A percentile compares a stretch with the other conserved stretches of the same genome.
Evolutionary conservation across 2,329 filamentous ascomycete genomes (phyloP).

Genomic region (Sarocladium kiliense): DNA sequence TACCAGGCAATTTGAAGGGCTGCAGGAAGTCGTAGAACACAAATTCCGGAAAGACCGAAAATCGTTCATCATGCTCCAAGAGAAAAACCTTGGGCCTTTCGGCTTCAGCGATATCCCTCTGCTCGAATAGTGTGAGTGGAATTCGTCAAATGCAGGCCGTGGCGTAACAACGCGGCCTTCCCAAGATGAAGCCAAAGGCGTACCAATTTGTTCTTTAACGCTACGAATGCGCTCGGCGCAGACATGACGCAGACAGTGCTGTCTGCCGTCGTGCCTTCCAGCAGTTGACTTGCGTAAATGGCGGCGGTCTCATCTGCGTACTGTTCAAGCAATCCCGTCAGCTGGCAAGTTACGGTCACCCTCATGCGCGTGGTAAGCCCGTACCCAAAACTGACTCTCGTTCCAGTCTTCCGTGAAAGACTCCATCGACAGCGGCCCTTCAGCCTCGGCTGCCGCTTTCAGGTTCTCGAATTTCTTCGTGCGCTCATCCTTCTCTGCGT

Average conservation of each 20-base stretch:
- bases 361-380: slow-evolving; percentile 15
- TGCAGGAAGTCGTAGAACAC: slow-evolving; percentile 68
- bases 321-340: slow-evolving; percentile 28
- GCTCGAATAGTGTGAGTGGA: background rate
- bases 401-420: slow-evolving; percentile 79
- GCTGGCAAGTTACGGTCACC: background rate
- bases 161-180: background rate
- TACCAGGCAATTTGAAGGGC: slow-evolving; percentile 60
- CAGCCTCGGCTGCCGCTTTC: slow-evolving; percentile 54
- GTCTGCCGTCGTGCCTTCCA: slow-evolving; percentile 52
- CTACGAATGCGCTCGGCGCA: slow-evolving; percentile 72
- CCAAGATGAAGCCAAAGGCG: slow-evolving; percentile 16
- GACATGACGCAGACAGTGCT: slow-evolving; percentile 66
- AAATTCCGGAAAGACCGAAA: slow-evolving; percentile 69
- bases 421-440: slow-evolving; percentile 53
- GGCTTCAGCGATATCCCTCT: background rate
- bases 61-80: slow-evolving; percentile 70
- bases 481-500: slow-evolving; percentile 63
- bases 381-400: slow-evolving; percentile 76
- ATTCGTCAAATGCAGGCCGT: background rate
- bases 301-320: slow-evolving; percentile 69
- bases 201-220: slow-evolving; percentile 65
- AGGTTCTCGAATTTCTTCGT: slow-evolving; percentile 64
- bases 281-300: slow-evolving; percentile 57
- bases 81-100: slow-evolving; percentile 54